Base-by-base conservation (phyloP, 2,329 filamentous ascomycete genomes). In the Botryotinia calthae region DNA sequence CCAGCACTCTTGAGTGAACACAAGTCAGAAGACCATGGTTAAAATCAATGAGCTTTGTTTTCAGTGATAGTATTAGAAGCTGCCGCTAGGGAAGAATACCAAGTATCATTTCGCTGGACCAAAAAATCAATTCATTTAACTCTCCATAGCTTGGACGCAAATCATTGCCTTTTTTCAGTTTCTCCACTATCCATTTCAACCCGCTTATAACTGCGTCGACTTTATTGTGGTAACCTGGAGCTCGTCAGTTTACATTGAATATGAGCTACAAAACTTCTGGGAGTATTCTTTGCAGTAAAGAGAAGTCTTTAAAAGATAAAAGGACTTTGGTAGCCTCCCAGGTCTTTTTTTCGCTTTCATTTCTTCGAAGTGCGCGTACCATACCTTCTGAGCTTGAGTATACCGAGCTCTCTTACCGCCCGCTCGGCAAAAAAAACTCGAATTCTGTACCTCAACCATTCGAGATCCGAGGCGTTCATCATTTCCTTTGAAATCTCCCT, bases 221-320 rank as follows among this genome's bases (percentile, higher is more conserved):
- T 54, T 28, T 28, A 7, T 51, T 14, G 0, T 28, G 1, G 6
- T 54, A 28, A 1, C 4, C 48, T 51, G 0, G 2, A n/a, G 10
- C n/a, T 28, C 48, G 51, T n/a, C 51, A 28, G 51, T 0, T 28
- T 28, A 16, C 2, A 28, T 54, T 54, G 25, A 18, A 54, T 28
- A 28, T 54, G 6, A 28, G 14, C 14, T n/a, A 28, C 51, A 28
- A 12, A 54, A 54, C 2, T 54, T 54, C n/a, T 12, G 14, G 51
- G 25, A 2, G 51, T 54, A 54, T 28, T 4, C n/a, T 54, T 12
- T 54, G 25, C n/a, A 28, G 12, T 18, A 54, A 54, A 28, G n/a
- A 54, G n/a, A 54, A 25, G 0, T 18, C 51, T 54, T 28, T n/a
- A 12, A 54, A 25, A 16, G 51, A 18, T 16, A 18, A 54, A 54